Percentiles rank a stretch among this genome's conserved stretches.
Evolutionary conservation across 257 asterid species (phyloP).

Genomic region (Solanum okadae): DNA sequence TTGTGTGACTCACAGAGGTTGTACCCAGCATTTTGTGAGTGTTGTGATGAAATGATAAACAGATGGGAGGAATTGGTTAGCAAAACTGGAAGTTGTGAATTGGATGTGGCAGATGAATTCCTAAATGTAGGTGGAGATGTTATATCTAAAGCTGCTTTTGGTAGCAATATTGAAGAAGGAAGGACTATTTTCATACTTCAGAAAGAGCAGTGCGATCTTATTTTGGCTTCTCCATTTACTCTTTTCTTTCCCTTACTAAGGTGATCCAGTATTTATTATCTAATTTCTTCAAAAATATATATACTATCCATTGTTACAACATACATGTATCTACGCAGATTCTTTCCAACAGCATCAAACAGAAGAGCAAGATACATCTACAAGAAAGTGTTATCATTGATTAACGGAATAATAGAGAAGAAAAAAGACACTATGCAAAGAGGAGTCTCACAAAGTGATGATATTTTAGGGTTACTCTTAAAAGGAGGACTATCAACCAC

Average conservation of each 20-base stretch:
- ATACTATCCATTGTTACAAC: too few relatives aligned
- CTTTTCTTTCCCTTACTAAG: constrained; percentile 8
- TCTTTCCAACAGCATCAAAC: constrained; percentile 14
- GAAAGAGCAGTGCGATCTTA: constrained; percentile 8
- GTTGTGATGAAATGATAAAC: constrained; percentile 7
- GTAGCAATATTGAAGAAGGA: constrained; percentile 15
- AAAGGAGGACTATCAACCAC: background rate
- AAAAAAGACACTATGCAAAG: background rate
- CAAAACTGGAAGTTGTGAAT: background rate
- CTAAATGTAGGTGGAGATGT: constrained; percentile 7
- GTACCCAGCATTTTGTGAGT: background rate
- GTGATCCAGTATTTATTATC: too few relatives aligned
- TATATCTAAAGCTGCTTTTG: constrained; percentile 13
- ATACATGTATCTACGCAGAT: background rate
- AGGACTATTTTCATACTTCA: constrained; percentile 11
- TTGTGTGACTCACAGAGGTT: background rate
- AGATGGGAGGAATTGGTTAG: constrained; percentile 1
- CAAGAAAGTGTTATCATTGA: constrained; percentile 2
- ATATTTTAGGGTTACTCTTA: constrained; percentile 12
- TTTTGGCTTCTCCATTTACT: background rate
- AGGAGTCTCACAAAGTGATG: background rate
- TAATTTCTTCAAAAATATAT: too few relatives aligned
- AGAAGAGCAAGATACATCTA: constrained; percentile 8
- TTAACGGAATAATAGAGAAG: constrained; percentile 1
- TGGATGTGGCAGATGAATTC: constrained; percentile 1